Base-by-base conservation (phyloP, 2,329 filamentous ascomycete species). In the Ascosphaera apis region DNA sequence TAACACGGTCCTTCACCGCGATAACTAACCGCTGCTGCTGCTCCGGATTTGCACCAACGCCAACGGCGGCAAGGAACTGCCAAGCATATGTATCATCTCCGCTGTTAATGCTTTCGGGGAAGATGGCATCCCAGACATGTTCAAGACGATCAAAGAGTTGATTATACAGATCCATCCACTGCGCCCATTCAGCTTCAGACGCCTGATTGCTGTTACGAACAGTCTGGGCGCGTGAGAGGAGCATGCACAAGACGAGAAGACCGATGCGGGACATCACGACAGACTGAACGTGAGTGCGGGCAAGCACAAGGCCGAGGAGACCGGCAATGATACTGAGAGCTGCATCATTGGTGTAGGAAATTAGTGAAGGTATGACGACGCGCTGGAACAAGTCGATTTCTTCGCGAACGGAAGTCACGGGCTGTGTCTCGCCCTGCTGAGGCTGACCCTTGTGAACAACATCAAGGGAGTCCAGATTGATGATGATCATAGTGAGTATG, bases 81-180 rank as follows among this genome's bases (percentile, higher is more conserved):
- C 88, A 98, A 28, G 95, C 82, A 50, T 95, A 91, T 49, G 92
- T 76, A 49, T 98, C 88, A 45, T 93, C 83, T 35, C 80, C 79
- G 5, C 80, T 75, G 43, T 81, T 83, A 48, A 91, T 80, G n/a
- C 77, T 77, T 15, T 78, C 80, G 0, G 86, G 84, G 69, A 98
- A 98, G 42, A 93, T 75, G 46, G 77, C 69, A 9, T 77, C 76
- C 33, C 95, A 67, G 4, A 76, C 74, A 1, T 80, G 80, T 54
- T 95, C 86, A 13, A 95, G 63, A 4, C 70, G 67, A 52, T 88
- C 81, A 56, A 98, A 98, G 40, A 98, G 69, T 17, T 69, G 66
- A 46, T 83, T 82, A 58, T 92, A 95, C 4, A 80, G 75, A 39
- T 67, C 62, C 15, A 77, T 72, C 80, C 86, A 95, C 49, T 86